Evolutionary conservation across 2,329 filamentous ascomycete species (phyloP).

Genomic region (Diaporthe sp.): DNA sequence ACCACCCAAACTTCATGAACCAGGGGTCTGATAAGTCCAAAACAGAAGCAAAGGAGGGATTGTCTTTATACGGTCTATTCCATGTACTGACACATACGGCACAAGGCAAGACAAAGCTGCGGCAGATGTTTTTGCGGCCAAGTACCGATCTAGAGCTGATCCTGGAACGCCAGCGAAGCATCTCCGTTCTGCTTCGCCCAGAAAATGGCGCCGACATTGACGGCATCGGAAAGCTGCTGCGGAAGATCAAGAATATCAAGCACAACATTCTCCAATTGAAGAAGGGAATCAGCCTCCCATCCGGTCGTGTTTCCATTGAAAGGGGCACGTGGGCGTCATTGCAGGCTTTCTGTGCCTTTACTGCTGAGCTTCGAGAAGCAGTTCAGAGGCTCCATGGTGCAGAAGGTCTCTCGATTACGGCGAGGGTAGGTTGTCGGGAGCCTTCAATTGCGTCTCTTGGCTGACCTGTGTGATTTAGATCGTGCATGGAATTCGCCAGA

Average conservation of each 20-base stretch:
- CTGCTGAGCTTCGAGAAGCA: conserved; percentile 75
- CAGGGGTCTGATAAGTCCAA: conserved; percentile 72
- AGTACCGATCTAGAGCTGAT: conserved; percentile 76
- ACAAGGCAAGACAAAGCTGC: conserved; percentile 79
- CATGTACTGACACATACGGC: conserved; percentile 78
- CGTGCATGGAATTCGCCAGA: conserved; percentile 67
- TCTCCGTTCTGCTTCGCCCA: conserved; percentile 72
- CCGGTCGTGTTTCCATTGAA: conserved; percentile 62
- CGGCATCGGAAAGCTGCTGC: conserved; percentile 69
- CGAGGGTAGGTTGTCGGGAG: conserved; percentile 55
- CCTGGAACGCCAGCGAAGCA: conserved; percentile 75
- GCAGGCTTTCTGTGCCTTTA: conserved; percentile 75
- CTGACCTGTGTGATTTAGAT: conserved; percentile 53
- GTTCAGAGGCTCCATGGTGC: conserved; percentile 67
- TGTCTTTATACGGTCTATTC: conserved; percentile 88
- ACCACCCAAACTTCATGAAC: conserved; percentile 83
- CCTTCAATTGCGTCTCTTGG: neutral
- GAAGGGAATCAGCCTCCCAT: conserved; percentile 76
- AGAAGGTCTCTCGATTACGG: conserved; percentile 61
- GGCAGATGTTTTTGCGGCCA: conserved; percentile 85
- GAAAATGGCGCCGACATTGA: conserved; percentile 71
- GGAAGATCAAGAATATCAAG: conserved; percentile 80
- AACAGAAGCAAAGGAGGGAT: conserved; percentile 78
- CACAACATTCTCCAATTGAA: conserved; percentile 75
- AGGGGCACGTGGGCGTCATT: conserved; percentile 80